Percentiles rank a stretch among this genome's conserved stretches.
Conservation (phyloP, 352 stramenopile species). For the Phytophthora idaei region DNA sequence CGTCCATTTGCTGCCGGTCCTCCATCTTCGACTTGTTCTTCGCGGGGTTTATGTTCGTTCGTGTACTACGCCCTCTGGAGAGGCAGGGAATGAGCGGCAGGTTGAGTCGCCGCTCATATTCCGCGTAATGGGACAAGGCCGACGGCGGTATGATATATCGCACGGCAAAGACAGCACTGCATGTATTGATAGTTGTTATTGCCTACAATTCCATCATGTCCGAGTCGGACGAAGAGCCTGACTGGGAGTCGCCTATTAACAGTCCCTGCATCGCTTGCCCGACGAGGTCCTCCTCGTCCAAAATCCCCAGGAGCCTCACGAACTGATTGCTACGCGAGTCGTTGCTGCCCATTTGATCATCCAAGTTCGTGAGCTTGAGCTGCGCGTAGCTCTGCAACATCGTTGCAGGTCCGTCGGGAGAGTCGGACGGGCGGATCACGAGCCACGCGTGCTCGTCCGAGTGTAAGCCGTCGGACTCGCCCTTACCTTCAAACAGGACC, state of each 20-base stretch:
- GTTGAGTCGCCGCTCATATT: neutral
- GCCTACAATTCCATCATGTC: conserved; percentile 14
- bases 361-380: conserved; percentile 1
- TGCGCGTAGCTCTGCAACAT: conserved; percentile 8
- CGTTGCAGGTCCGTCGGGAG: neutral
- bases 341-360: neutral
- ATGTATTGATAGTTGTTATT: conserved; percentile 1
- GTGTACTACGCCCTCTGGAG: conserved; percentile 2
- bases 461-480: conserved; percentile 36
- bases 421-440: conserved; percentile 11
- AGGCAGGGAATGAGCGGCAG: conserved; percentile 1
- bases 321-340: conserved; percentile 6
- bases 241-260: neutral
- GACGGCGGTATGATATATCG: conserved; percentile 8
- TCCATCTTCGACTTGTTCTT: conserved; percentile 21
- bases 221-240: neutral
- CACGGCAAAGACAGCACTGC: neutral
- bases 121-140: neutral
- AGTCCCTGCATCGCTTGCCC: neutral
- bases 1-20: conserved; percentile 31
- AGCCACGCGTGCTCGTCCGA: conserved; percentile 57
- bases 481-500: conserved; percentile 33
- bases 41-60: conserved; percentile 21
- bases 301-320: conserved; percentile 7
- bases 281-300: conserved; percentile 12